Evolutionary conservation across 176 grass and related monocot species (phyloP).

Genomic region (Ananas comosus): DNA sequence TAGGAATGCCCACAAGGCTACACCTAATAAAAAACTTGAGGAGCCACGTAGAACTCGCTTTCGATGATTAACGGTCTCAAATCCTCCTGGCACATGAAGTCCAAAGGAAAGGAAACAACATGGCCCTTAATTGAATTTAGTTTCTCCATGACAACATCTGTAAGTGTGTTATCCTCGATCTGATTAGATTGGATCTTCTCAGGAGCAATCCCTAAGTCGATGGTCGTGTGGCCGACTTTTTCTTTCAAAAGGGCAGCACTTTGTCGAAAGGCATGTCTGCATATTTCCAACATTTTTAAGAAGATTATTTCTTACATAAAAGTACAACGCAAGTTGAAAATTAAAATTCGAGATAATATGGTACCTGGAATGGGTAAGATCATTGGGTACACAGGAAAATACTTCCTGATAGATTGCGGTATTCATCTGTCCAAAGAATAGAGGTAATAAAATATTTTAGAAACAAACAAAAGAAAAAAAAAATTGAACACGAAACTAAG

Average conservation of each 20-base stretch:
- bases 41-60: conserved; percentile 91
- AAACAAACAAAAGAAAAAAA: background rate
- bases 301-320: background rate
- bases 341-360: background rate
- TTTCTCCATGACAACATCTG: conserved; percentile 59
- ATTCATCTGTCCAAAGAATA: conserved; percentile 55
- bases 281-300: conserved; percentile 8
- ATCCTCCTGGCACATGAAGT: conserved; percentile 96
- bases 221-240: conserved; percentile 77
- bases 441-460: background rate
- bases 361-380: conserved; percentile 93
- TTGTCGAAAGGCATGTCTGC: conserved; percentile 67
- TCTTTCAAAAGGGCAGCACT: conserved; percentile 58
- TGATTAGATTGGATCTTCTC: conserved; percentile 53
- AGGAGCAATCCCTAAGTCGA: conserved; percentile 75
- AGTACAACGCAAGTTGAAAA: conserved; percentile 7
- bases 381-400: conserved; percentile 88
- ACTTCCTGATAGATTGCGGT: conserved; percentile 90
- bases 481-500: background rate
- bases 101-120: conserved; percentile 83
- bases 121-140: conserved; percentile 63
- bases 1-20: background rate
- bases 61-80: conserved; percentile 87
- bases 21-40: conserved; percentile 89
- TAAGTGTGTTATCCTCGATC: conserved; percentile 39